Evolutionary conservation across 179 eudicot genomes (phyloP).

Genomic region (Carnegiea gigantea): DNA sequence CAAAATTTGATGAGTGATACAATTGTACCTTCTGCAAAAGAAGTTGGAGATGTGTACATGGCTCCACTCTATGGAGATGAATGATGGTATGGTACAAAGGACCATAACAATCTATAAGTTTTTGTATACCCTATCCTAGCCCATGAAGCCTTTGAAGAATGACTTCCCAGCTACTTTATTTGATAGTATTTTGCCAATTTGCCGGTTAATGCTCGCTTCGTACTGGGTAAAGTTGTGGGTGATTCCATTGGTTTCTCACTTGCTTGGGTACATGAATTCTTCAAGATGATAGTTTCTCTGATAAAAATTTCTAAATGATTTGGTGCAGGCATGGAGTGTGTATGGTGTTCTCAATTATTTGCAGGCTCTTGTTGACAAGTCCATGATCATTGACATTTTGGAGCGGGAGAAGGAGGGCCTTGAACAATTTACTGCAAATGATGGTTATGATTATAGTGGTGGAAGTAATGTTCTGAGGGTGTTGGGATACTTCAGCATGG

Average conservation of each 20-base stretch:
- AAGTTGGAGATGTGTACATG: not conserved
- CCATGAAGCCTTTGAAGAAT: not conserved
- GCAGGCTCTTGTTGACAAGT: conserved; percentile 96
- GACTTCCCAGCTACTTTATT: not conserved
- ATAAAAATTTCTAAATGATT: not conserved
- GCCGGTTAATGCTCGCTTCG: not conserved
- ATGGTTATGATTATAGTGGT: conserved; percentile 94
- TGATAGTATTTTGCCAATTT: not conserved
- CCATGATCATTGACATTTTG: conserved; percentile 73
- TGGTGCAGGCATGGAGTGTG: conserved; percentile 88
- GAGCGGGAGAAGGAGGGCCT: conserved; percentile 92
- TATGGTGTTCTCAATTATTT: conserved; percentile 91
- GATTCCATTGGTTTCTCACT: not conserved
- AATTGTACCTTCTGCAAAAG: not conserved
- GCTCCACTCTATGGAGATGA: not conserved
- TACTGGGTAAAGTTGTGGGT: not conserved
- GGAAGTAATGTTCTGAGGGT: conserved; percentile 97
- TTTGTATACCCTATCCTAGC: not conserved
- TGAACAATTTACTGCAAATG: conserved; percentile 82
- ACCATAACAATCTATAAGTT: too few relatives aligned
- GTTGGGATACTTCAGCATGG: conserved; percentile 99
- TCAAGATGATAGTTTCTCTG: not conserved
- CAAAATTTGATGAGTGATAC: too few relatives aligned
- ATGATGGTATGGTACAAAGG: not conserved
- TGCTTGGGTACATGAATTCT: not conserved